Percentiles rank a stretch among this genome's conserved stretches.
phyloP scores from a whole-genome alignment of 2,329 filamentous ascomycete genomes.

The Paraphoma chrysanthemicola region DNA sequence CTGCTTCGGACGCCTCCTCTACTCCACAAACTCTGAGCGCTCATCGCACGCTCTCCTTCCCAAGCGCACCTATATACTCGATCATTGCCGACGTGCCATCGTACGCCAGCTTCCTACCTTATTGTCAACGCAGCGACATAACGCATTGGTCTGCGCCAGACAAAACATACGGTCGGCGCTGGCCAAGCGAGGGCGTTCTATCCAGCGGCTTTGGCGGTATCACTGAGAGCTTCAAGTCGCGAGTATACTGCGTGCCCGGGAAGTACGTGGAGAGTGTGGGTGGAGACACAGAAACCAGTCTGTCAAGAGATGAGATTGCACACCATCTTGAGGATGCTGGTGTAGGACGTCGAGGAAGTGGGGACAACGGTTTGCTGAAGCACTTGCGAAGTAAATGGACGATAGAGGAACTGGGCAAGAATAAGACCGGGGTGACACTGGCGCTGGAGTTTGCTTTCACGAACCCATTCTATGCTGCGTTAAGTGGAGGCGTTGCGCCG shows the following conservation, averaged over 20 bases:
- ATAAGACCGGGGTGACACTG: conserved; percentile 76
- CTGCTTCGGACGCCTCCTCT: conserved; percentile 44
- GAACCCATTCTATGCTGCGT: conserved; percentile 84
- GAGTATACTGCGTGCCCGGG: conserved; percentile 77
- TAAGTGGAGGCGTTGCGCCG: conserved; percentile 82
- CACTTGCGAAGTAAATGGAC: conserved; percentile 75
- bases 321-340: conserved; percentile 49
- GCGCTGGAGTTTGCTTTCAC: conserved; percentile 82
- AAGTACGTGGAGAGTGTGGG: conserved; percentile 78
- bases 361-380: conserved; percentile 61
- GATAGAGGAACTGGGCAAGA: conserved; percentile 54
- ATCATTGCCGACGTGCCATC: conserved; percentile 84
- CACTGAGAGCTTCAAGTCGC: conserved; percentile 82
- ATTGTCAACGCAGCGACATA: conserved; percentile 79
- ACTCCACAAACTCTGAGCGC: conserved; percentile 73
- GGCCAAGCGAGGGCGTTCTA: conserved; percentile 78
- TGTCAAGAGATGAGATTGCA: conserved; percentile 48
- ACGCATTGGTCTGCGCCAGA: conserved; percentile 73
- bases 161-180: conserved; percentile 56
- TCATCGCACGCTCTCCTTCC: conserved; percentile 78
- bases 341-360: neutral
- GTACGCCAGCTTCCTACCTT: conserved; percentile 89
- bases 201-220: conserved; percentile 85
- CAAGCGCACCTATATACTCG: conserved; percentile 73
- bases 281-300: conserved; percentile 60